Evolutionary conservation across 2,329 filamentous ascomycete species (phyloP), one percentile per base, ranked within the genome.

Genomic region (Dissoconium aciculare): DNA sequence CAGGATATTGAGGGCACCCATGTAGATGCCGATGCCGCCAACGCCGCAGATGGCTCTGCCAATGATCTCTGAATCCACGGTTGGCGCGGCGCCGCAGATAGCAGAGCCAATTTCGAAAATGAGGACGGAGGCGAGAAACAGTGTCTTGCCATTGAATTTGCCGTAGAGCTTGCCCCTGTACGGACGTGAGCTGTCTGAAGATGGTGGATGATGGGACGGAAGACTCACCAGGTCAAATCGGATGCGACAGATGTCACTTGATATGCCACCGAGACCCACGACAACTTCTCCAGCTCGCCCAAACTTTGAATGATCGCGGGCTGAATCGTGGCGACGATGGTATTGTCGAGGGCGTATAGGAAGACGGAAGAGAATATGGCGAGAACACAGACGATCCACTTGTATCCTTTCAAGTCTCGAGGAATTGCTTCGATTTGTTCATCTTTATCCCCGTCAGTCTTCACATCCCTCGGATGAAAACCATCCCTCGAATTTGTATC

Each of bases 41-140:
- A 48, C 37, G 2, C 56, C 56, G 11, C 51, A 46, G 16, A 59
- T 46, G 1, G 52, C 46, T 19, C 56, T 34, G 8, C 56, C 56
- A n/a, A 56, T 36, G 26, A 58, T 57, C 14, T 57, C 35, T 1
- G 46, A 45, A 5, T 36, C 43, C 10, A 43, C 46, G 28, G 44
- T 50, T 12, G 41, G 41, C 3, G 52, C 45, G 1, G 50, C 43
- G 5, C 15, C 66, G 41, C 65, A 69, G 13, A 72, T 47, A 10
- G 65, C 35, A 2, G 66, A 68, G 3, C 68, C 66, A 4, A 67
- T 8, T 39, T 70, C 66, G 36, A 73, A 71, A 15, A 68, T 29
- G 17, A 50, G 39, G 15, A 52, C 45, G 3, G 47, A 33, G 4
- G 42, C 26, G 13, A 56, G 27, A 31, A 54, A 56, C 23, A 17